A percentile compares a stretch with the other conserved stretches of the same genome.
Evolutionary conservation across 1,284 basidiomycete species (phyloP).

Genomic region (Cystobasidium slooffiae): DNA sequence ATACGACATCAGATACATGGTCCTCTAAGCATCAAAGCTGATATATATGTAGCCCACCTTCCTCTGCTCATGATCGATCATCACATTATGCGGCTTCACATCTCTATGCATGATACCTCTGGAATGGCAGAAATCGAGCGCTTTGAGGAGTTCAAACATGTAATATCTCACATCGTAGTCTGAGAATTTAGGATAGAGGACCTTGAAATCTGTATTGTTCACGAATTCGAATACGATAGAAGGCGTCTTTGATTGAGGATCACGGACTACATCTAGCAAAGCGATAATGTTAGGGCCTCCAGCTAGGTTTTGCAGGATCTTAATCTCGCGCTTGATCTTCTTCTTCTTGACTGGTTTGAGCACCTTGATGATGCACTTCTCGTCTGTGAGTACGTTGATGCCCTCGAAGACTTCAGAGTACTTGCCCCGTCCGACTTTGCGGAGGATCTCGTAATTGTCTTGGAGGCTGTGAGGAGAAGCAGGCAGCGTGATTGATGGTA

Average conservation of each 20-base stretch:
- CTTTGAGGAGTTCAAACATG: slow-evolving; percentile 96
- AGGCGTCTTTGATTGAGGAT: slow-evolving; percentile 82
- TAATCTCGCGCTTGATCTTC: slow-evolving; percentile 99
- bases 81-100: slow-evolving; percentile 98
- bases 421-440: slow-evolving; percentile 95
- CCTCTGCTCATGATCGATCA: slow-evolving; percentile 97
- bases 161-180: slow-evolving; percentile 96
- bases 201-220: slow-evolving; percentile 92
- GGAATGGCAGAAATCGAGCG: slow-evolving; percentile 96
- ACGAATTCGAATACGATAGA: slow-evolving; percentile 98
- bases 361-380: slow-evolving; percentile 98
- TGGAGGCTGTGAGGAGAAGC: slow-evolving; percentile 62
- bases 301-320: slow-evolving; percentile 94
- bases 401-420: slow-evolving; percentile 99
- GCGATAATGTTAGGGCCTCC: slow-evolving; percentile 88
- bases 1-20: background rate
- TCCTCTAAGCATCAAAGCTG: background rate
- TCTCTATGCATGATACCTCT: slow-evolving; percentile 99
- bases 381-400: slow-evolving; percentile 86
- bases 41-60: slow-evolving; percentile 65
- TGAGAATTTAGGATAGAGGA: slow-evolving; percentile 90
- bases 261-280: slow-evolving; percentile 92
- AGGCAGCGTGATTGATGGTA: background rate
- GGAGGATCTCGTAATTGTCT: slow-evolving; percentile 97
- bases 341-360: slow-evolving; percentile 99